phyloP scores from a whole-genome alignment of 306 rosid genomes.

The Ziziphus jujuba region DNA sequence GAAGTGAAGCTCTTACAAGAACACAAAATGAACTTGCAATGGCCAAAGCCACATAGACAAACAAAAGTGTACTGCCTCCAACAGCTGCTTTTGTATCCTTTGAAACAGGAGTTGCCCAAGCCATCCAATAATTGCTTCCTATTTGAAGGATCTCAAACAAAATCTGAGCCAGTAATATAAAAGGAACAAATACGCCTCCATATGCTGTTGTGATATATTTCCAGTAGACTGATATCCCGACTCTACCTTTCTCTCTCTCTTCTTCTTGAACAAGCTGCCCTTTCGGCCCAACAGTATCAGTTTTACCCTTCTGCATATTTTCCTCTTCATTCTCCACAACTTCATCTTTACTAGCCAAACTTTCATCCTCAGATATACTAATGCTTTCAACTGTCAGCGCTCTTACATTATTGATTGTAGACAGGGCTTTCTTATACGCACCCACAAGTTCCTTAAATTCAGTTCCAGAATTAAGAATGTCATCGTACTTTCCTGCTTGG shows the following conservation, averaged over 20 bases:
- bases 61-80: constrained; percentile 39
- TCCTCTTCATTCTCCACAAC: constrained; percentile 31
- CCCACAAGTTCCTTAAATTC: constrained; percentile 78
- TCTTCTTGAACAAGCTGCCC: constrained; percentile 82
- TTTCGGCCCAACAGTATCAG: constrained; percentile 33
- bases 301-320: constrained; percentile 41
- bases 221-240: constrained; percentile 68
- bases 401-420: constrained; percentile 45
- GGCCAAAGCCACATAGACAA: constrained; percentile 59
- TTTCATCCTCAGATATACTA: constrained; percentile 20
- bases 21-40: constrained; percentile 61
- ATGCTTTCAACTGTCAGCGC: constrained; percentile 26
- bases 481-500: constrained; percentile 58
- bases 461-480: constrained; percentile 51
- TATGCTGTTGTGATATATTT: constrained; percentile 60
- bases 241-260: constrained; percentile 84
- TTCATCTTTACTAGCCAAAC: constrained; percentile 16
- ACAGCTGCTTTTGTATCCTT: constrained; percentile 53
- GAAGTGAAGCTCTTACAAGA: constrained; percentile 42
- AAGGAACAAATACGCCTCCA: constrained; percentile 73
- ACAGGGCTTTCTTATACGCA: constrained; percentile 69
- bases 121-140: constrained; percentile 90
- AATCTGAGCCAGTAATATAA: constrained; percentile 55
- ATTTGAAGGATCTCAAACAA: constrained; percentile 77
- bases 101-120: constrained; percentile 81